Evolutionary conservation across 1,284 basidiomycete genomes (phyloP).

Genomic region (Marasmius fiardii): DNA sequence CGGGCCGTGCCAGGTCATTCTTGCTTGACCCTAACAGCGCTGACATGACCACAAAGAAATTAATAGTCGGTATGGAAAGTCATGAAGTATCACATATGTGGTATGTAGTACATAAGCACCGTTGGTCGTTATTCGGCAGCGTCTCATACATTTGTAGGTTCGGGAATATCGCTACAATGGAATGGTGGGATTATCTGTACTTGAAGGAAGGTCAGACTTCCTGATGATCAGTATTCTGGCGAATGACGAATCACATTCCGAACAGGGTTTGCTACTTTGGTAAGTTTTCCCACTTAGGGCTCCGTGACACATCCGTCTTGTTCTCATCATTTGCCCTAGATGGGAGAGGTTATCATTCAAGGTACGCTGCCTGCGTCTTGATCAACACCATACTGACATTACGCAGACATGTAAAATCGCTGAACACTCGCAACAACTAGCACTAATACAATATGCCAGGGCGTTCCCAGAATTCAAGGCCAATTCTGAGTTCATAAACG

Average conservation of each 20-base stretch:
- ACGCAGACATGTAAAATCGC: slow-evolving; percentile 45
- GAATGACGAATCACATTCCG: slow-evolving; percentile 15
- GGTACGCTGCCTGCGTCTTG: slow-evolving; percentile 42
- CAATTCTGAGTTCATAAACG: slow-evolving; percentile 65
- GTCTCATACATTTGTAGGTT: slow-evolving; percentile 48
- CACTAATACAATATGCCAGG: slow-evolving; percentile 32
- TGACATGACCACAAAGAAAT: slow-evolving; percentile 77
- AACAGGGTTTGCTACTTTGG: slow-evolving; percentile 82
- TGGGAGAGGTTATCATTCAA: slow-evolving; percentile 90
- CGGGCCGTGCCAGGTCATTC: slow-evolving; percentile 82
- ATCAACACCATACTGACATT: slow-evolving; percentile 1
- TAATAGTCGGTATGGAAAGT: slow-evolving; percentile 75
- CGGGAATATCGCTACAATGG: slow-evolving; percentile 90
- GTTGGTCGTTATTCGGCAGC: slow-evolving; percentile 2
- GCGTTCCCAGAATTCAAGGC: slow-evolving; percentile 79
- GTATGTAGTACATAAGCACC: slow-evolving; percentile 45
- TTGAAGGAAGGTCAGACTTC: slow-evolving; percentile 70
- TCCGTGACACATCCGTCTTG: slow-evolving; percentile 3
- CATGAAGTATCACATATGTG: slow-evolving; percentile 88
- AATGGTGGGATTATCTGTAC: slow-evolving; percentile 92
- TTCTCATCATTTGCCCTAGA: slow-evolving; percentile 34
- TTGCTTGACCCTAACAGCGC: slow-evolving; percentile 79
- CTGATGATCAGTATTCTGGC: not conserved
- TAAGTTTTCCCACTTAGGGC: slow-evolving; percentile 32
- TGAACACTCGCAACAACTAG: not conserved